phyloP scores from a whole-genome alignment of 208 protist species.

The Wallacemonas rigidus region DNA sequence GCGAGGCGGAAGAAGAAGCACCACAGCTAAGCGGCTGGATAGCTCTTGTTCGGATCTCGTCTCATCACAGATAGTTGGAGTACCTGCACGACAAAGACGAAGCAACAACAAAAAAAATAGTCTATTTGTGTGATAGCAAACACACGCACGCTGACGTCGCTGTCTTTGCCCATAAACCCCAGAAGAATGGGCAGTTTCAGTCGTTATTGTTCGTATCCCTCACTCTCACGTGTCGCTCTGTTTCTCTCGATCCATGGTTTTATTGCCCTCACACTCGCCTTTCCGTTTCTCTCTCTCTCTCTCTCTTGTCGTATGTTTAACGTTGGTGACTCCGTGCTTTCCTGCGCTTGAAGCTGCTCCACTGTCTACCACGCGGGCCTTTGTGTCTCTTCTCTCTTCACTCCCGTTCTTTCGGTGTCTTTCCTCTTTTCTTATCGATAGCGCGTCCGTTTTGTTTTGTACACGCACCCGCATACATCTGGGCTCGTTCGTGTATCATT shows the following conservation, averaged over 20 bases:
- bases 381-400: conserved; percentile 4
- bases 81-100: neutral
- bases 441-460: too few relatives aligned
- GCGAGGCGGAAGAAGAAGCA: neutral
- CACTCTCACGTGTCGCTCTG: neutral
- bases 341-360: neutral
- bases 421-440: conserved; percentile 14
- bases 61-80: neutral
- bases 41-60: neutral
- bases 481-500: too few relatives aligned
- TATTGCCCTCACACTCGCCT: neutral
- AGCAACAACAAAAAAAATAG: neutral
- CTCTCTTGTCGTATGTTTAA: neutral
- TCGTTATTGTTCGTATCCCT: neutral
- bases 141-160: too few relatives aligned
- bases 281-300: conserved; percentile 1
- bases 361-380: neutral
- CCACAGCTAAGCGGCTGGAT: neutral
- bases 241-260: neutral
- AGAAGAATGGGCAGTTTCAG: too few relatives aligned
- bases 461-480: too few relatives aligned
- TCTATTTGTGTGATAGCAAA: too few relatives aligned
- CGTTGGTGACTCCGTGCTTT: conserved; percentile 1
- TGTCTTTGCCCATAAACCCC: too few relatives aligned
- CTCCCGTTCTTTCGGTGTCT: neutral